Percentiles rank a stretch among this genome's conserved stretches.
Conservation (phyloP, 1,284 basidiomycete species). For the Leccinum ponderosum region DNA sequence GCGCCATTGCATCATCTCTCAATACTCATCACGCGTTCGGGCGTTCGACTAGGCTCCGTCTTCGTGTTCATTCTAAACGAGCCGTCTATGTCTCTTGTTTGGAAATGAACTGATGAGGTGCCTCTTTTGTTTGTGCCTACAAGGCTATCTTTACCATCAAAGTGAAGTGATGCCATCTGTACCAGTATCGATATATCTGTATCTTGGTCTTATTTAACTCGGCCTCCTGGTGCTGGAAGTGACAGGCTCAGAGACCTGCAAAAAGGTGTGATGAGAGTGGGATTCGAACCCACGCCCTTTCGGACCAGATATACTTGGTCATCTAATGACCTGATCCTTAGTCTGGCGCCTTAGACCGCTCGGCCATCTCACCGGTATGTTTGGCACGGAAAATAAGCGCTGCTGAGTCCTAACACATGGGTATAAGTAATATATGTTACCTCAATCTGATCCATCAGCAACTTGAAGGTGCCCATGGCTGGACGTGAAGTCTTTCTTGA, state of each 20-base stretch:
- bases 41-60: too few relatives aligned
- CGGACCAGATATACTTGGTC: conserved; percentile 49
- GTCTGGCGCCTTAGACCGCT: conserved; percentile 73
- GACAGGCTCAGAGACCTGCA: too few relatives aligned
- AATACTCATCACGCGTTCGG: too few relatives aligned
- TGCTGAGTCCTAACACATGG: not conserved
- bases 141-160: not conserved
- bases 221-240: not conserved
- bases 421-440: too few relatives aligned
- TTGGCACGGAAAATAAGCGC: not conserved
- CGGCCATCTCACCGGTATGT: conserved; percentile 21
- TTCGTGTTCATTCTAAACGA: not conserved
- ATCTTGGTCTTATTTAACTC: not conserved
- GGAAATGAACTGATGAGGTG: not conserved
- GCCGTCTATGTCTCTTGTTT: not conserved
- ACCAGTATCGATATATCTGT: too few relatives aligned
- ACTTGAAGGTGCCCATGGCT: conserved; percentile 6
- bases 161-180: not conserved
- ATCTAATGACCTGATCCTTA: conserved; percentile 47
- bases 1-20: too few relatives aligned
- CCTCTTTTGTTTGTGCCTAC: not conserved
- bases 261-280: conserved; percentile 47
- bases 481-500: conserved; percentile 38
- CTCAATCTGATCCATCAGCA: not conserved
- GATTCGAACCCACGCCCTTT: conserved; percentile 73